Conservation (phyloP, 306 rosid genomes). For the Prunus armeniaca region DNA sequence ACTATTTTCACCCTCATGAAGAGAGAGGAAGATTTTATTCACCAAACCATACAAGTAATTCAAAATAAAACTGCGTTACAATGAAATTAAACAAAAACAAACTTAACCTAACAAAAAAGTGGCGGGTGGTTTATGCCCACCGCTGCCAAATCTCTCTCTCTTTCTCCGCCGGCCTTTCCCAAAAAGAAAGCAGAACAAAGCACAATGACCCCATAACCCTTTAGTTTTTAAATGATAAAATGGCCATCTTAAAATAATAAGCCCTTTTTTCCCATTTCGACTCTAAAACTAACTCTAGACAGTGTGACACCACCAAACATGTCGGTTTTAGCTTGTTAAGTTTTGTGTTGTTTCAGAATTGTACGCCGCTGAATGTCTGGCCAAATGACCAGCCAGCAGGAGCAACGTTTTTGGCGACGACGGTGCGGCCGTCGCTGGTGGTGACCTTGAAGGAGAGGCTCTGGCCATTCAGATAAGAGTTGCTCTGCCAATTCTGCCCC, state of each 20-base stretch:
- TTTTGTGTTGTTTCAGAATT: conserved; percentile 28
- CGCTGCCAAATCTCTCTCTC: conserved; percentile 30
- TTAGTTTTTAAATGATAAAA: conserved; percentile 14
- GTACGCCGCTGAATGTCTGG: conserved; percentile 60
- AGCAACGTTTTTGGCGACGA: conserved; percentile 45
- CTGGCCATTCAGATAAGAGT: conserved; percentile 61
- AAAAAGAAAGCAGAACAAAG: conserved; percentile 24
- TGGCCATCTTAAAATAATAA: conserved; percentile 34
- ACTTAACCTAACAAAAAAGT: conserved; percentile 9
- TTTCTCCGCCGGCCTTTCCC: conserved; percentile 19
- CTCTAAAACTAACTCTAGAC: conserved; percentile 1
- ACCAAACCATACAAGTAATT: not conserved
- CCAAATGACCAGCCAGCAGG: conserved; percentile 74
- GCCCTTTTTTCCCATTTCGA: conserved; percentile 20
- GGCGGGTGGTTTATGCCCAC: conserved; percentile 56
- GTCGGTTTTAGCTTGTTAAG: not conserved
- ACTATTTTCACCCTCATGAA: not conserved
- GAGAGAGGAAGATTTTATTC: conserved; percentile 4
- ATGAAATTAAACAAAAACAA: not conserved
- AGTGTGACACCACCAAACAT: not conserved
- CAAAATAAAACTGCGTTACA: not conserved
- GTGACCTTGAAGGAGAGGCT: conserved; percentile 66
- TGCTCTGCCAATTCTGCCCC: conserved; percentile 95
- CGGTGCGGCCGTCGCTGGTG: conserved; percentile 58
- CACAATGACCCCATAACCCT: conserved; percentile 9